Conservation (phyloP, 2,329 filamentous ascomycete genomes). For the Trichoderma sp. region DNA sequence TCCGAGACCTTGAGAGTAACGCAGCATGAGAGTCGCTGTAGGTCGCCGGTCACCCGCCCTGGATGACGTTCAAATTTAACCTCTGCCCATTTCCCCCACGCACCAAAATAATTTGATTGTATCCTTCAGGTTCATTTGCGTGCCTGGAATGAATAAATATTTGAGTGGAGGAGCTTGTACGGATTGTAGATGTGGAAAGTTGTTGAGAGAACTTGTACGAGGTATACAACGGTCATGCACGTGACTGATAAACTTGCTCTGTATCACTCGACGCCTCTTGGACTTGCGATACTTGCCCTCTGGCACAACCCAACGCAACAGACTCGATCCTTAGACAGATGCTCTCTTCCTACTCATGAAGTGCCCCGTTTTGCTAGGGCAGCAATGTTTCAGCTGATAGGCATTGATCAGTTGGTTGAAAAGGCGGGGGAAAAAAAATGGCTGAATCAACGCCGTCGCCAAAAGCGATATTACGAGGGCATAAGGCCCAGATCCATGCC, state of each 20-base stretch:
- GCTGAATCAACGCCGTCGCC: slow-evolving; percentile 38
- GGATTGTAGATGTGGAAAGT: background rate
- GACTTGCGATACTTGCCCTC: background rate
- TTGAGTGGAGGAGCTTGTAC: background rate
- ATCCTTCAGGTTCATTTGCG: no score
- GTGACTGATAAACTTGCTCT: background rate
- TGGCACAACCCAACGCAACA: background rate
- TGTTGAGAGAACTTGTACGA: background rate
- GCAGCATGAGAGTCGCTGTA: background rate
- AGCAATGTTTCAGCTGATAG: slow-evolving; percentile 3
- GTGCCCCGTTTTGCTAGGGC: background rate
- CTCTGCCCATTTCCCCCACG: background rate
- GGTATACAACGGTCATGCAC: background rate
- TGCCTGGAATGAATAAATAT: no score
- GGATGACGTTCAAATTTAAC: background rate
- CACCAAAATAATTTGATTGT: no score
- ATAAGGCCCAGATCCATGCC: slow-evolving; percentile 75
- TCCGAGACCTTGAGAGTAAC: background rate
- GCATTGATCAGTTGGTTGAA: background rate
- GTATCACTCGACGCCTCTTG: background rate
- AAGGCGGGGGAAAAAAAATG: slow-evolving; percentile 26
- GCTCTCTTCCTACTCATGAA: background rate
- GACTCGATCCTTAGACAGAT: background rate
- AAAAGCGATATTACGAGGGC: slow-evolving; percentile 75
- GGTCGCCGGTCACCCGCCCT: background rate